Base-by-base conservation (phyloP, 2,329 filamentous ascomycete genomes). In the Calonectria hawksworthii region DNA sequence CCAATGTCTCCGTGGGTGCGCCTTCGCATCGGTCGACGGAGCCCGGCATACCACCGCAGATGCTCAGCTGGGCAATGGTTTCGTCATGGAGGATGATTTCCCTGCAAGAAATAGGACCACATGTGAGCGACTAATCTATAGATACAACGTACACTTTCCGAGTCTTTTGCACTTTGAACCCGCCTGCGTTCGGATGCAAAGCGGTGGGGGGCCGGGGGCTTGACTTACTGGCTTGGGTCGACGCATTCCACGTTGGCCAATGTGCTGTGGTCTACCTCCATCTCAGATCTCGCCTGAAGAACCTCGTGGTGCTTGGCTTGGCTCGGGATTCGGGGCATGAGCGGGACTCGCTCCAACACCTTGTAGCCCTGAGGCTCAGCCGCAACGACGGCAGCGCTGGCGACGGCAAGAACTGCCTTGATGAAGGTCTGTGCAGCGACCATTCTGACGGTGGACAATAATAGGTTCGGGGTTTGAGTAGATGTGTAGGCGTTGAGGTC, bases 21-120 rank as follows among this genome's bases (percentile, higher is more conserved):
- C 88, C 88, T 11, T 83, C 83, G 79, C 90, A 90, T 51, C 73
- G 51, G 65, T 85, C 82, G 67, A 87, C 87, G 16, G 83, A 77
- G 21, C 87, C 87, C 0, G 88, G 85, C 74, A 90, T 90, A 72
- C 93, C 86, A 66, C 87, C 86, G 82, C 89, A 90, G 82, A 89
- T 89, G 68, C 80, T 82, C 16, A 90, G 85, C 77, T 89, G 82
- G 10, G 88, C 88, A 16, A 87, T 87, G 74, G 87, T 86, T 51
- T 86, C 85, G 80, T 90, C 89, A 80, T 90, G 88, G 78, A 86
- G 86, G 75, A 86, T 84, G 75, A 89, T 87, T 74, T 86, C 83
- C 9, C 85, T 76, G 51, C 18, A 38, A 38, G 26, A 47, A 80
- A 38, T 38, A 80, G 6, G 41, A 18, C 28, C 18, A 18, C 23